Evolutionary conservation across 2,329 filamentous ascomycete species (phyloP), one percentile per base, ranked within the genome.

Genomic region (Akanthomyces lecanii): DNA sequence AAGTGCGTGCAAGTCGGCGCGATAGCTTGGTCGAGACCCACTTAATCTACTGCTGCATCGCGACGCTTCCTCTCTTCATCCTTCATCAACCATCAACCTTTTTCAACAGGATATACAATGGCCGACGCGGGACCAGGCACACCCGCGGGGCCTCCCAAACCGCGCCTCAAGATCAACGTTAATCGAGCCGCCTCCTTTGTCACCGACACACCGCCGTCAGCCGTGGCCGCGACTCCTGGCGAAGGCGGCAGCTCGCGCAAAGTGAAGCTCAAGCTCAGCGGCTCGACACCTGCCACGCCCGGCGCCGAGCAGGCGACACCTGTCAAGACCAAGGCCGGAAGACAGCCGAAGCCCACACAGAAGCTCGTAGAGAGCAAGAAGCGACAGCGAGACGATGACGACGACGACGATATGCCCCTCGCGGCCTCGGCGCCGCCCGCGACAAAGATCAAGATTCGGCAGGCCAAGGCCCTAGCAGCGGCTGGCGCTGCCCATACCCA

Each of bases 311-410:
- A 62, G 25, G 69, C 70, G 4, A 71, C 71, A 0, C 71, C 74
- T 1, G 67, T 71, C 50, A 87, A 82, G 71, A 86, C 84, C 2
- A 88, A 89, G 69, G 82, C 85, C 16, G 85, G 84, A 14, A 76
- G 85, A 51, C 78, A 83, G 30, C 77, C 83, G 16, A 88, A 86
- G 67, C 85, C 86, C 6, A 85, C 82, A 10, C 79, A 82, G 55
- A 85, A 85, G 69, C 73, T 83, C 54, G 73, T 82, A 58, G 81
- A 84, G 65, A 81, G 79, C 65, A 88, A 86, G 76, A 89, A 89
- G 76, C 82, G 85, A 44, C 74, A 78, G n/a, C 81, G 82, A 65
- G 81, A 85, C 51, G 82, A 85, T 42, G 78, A 77, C 45, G 81
- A 83, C 18, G 81, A 82, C 57, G 82, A 76, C 25, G 77, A 77